phyloP scores from a whole-genome alignment of 768 basidiomycete genomes.

The Trametes maxima region DNA sequence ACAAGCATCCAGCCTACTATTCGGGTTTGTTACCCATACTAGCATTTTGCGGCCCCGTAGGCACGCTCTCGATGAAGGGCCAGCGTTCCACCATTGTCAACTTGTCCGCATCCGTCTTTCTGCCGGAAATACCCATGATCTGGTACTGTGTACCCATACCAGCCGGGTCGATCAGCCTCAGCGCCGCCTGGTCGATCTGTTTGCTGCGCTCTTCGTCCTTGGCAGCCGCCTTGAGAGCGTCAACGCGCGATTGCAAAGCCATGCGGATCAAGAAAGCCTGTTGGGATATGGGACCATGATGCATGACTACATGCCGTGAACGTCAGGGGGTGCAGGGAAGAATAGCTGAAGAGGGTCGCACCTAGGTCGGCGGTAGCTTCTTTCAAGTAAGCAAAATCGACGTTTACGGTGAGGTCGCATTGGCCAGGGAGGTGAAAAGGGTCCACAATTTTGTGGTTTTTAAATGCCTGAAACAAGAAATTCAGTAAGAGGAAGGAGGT shows the following conservation, averaged over 20 bases:
- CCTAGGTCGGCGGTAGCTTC: conserved; percentile 74
- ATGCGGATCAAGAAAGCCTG: conserved; percentile 75
- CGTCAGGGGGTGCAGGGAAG: too few relatives aligned
- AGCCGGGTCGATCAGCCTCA: conserved; percentile 71
- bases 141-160: conserved; percentile 92
- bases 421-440: conserved; percentile 84
- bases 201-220: conserved; percentile 48
- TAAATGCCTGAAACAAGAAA: conserved; percentile 70
- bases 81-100: conserved; percentile 25
- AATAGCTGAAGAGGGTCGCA: conserved; percentile 34
- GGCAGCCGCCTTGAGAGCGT: conserved; percentile 57
- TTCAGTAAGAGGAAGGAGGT: not conserved
- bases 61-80: conserved; percentile 24
- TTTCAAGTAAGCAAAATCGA: conserved; percentile 88
- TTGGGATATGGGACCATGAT: conserved; percentile 77
- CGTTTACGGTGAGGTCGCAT: conserved; percentile 94
- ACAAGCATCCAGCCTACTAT: not conserved
- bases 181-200: conserved; percentile 60
- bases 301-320: conserved; percentile 35
- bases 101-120: not conserved
- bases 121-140: conserved; percentile 62
- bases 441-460: conserved; percentile 81
- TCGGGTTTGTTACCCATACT: not conserved
- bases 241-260: conserved; percentile 70
- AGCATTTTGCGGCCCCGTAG: not conserved